Base-by-base conservation (phyloP, 371 early-diverging fungal genomes). In the Entomophthora muscae region DNA sequence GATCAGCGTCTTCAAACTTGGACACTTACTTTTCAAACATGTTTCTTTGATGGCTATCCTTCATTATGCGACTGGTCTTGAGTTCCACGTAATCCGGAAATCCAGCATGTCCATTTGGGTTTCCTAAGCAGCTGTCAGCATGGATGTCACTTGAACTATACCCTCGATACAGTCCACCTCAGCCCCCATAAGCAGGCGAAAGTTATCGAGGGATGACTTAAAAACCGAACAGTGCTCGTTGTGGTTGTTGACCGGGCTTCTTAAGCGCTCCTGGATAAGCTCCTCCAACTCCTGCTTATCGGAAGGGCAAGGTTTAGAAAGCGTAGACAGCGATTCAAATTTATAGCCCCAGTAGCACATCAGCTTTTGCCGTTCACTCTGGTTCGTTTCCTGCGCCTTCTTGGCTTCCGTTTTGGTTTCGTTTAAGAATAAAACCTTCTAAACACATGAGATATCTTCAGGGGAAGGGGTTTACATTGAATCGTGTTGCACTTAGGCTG, bases 181-280 rank as follows among this genome's bases (percentile, higher is more conserved):
- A 1, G 90, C 96, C 0, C 92, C 96, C 75, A 93, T 81, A 10
- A 94, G 72, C 2, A 94, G 64, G 1, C 78, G 72, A 58, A 79
- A 76, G 0, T 65, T 65, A 0, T 91, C 91, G 0, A 94, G 70
- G 64, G 74, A 80, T 0, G 93, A 89, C 63, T 78, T 78, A 22
- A 88, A 84, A n/a, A 93, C 84, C 1, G 86, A 80, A 69, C 93
- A 91, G 68, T 86, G 93, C 70, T 95, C 93, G 0, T 79, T 66
- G 66, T 92, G 87, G 27, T 87, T 91, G 64, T 95, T 82, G 3
- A 88, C 90, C 12, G 75, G 70, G 27, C 71, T 76, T 12, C 53
- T 64, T 0, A 73, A 56, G 12, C 84, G 67, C 1, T 69, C 63
- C 10, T 71, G 59, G 32, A 78, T 65, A 53, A 75, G 76, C 2